Conservation (phyloP, 306 rosid genomes). For the Phaseolus lunatus region DNA sequence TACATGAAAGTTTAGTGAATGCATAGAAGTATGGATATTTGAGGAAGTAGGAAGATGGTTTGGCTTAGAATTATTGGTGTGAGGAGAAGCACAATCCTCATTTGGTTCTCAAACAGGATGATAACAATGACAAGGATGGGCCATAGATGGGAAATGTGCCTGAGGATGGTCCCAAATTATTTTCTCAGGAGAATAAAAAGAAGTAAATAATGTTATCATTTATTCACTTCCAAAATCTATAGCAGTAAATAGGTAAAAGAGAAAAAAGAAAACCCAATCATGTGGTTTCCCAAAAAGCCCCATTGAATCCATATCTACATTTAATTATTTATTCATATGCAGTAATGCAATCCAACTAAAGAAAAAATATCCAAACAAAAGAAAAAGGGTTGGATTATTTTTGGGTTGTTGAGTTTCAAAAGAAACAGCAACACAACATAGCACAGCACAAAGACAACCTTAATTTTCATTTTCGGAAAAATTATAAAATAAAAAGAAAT, state of each 20-base stretch:
- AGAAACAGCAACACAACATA: neutral
- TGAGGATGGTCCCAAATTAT: slow-evolving; percentile 44
- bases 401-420: neutral
- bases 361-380: neutral
- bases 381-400: neutral
- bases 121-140: slow-evolving; percentile 17
- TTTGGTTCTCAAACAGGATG: slow-evolving; percentile 8
- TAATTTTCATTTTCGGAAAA: neutral
- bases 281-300: slow-evolving; percentile 26
- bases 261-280: slow-evolving; percentile 3
- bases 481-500: neutral
- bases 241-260: slow-evolving; percentile 9
- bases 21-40: no score
- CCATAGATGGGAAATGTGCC: slow-evolving; percentile 32
- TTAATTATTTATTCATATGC: slow-evolving; percentile 26
- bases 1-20: no score
- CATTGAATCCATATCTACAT: slow-evolving; percentile 18
- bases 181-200: neutral
- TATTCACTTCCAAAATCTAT: slow-evolving; percentile 9
- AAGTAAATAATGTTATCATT: neutral
- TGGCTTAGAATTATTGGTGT: neutral
- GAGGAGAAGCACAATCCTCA: neutral
- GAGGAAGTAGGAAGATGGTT: neutral
- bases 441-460: neutral
- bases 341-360: slow-evolving; percentile 17